Percentiles rank a stretch among this genome's conserved stretches.
Evolutionary conservation across 106 monocot species (phyloP).

Genomic region (Acanthochlamys bracteata): DNA sequence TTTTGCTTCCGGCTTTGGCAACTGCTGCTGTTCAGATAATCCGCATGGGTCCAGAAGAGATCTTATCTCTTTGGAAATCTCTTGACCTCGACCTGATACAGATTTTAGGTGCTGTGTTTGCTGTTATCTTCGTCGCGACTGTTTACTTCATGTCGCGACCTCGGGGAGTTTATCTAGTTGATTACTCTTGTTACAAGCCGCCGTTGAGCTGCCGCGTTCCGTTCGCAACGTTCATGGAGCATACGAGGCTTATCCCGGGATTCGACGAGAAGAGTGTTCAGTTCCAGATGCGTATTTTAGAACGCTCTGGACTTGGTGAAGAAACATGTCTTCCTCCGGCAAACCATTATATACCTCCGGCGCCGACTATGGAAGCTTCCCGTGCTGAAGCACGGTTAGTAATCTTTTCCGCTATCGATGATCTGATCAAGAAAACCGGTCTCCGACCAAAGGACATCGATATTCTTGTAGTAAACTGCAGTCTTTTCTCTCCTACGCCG

Average conservation of each 20-base stretch:
- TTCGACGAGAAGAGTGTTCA: slow-evolving; percentile 12
- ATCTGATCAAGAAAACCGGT: slow-evolving; percentile 15
- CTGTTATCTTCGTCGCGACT: background rate
- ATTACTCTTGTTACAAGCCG: slow-evolving; percentile 25
- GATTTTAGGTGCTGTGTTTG: background rate
- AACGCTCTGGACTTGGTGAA: slow-evolving; percentile 24
- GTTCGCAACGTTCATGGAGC: slow-evolving; percentile 20
- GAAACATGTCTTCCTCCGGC: slow-evolving; percentile 23
- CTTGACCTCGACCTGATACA: slow-evolving; percentile 6
- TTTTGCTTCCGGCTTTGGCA: slow-evolving; percentile 12
- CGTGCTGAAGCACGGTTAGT: slow-evolving; percentile 19
- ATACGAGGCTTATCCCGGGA: slow-evolving; percentile 6
- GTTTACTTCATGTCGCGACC: slow-evolving; percentile 14
- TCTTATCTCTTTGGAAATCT: background rate
- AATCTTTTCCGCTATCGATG: slow-evolving; percentile 19
- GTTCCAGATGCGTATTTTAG: slow-evolving; percentile 28
- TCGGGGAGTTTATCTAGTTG: slow-evolving; percentile 14
- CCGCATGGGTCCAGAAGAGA: slow-evolving; percentile 7
- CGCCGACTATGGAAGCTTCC: slow-evolving; percentile 8
- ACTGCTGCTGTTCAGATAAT: background rate
- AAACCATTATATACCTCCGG: slow-evolving; percentile 14
- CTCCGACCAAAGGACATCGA: slow-evolving; percentile 9
- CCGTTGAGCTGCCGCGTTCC: slow-evolving; percentile 13
- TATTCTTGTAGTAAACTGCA: slow-evolving; percentile 23
- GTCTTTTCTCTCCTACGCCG: slow-evolving; percentile 21